These are phyloP conservation scores for Ceriops decandra DNA, from an alignment of 345 rosid genomes.

Conservation along the genomic window DNA sequence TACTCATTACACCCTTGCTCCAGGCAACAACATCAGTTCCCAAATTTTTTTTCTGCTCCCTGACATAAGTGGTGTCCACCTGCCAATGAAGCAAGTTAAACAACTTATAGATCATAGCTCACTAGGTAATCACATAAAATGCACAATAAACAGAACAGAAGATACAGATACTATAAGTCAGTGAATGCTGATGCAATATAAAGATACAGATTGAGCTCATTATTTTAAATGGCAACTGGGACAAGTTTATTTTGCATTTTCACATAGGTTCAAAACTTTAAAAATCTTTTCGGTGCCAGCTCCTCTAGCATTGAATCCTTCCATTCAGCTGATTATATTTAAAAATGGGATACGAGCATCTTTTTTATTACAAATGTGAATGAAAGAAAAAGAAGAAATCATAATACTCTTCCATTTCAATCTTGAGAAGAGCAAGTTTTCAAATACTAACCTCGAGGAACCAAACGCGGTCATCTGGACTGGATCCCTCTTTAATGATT, in stretches of 20 bases:
- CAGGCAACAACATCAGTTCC: slow-evolving; percentile 75
- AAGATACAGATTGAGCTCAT: too few species aligned
- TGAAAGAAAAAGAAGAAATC: not conserved
- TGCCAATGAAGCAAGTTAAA: slow-evolving; percentile 16
- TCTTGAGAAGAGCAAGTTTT: slow-evolving; percentile 7
- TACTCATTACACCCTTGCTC: slow-evolving; percentile 74
- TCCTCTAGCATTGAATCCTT: too few species aligned
- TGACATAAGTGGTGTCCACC: slow-evolving; percentile 68
- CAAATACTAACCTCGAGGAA: slow-evolving; percentile 80
- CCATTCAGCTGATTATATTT: too few species aligned
- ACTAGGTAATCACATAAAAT: not conserved
- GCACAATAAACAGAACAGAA: slow-evolving; percentile 25
- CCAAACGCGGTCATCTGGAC: slow-evolving; percentile 69
- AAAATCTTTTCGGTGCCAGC: too few species aligned
- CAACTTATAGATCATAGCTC: not conserved
- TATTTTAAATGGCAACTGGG: too few species aligned
- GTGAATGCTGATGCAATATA: slow-evolving; percentile 10
- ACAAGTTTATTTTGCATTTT: too few species aligned
- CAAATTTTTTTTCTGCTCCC: slow-evolving; percentile 41
- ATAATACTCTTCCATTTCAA: not conserved
- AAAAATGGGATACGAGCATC: too few species aligned
- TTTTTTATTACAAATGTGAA: not conserved
- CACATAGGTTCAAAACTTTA: too few species aligned
- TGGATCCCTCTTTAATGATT: slow-evolving; percentile 64
- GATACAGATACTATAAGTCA: too few species aligned